phyloP scores from a whole-genome alignment of 2,329 filamentous ascomycete species.

The Xylaria arbuscula region DNA sequence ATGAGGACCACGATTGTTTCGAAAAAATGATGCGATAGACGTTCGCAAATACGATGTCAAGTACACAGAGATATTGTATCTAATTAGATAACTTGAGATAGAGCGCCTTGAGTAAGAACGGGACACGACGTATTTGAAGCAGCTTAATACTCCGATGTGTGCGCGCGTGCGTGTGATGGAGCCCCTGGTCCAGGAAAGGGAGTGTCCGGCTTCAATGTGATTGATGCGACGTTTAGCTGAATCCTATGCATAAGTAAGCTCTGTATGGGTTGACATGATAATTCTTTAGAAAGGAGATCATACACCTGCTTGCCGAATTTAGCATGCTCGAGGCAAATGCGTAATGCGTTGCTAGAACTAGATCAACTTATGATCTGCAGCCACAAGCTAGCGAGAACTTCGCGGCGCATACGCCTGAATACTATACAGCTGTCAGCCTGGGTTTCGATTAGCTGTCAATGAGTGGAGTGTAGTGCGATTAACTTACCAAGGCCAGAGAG shows the following conservation, averaged over 20 bases:
- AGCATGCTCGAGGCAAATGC: slow-evolving; percentile 39
- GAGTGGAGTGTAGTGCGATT: slow-evolving; percentile 29
- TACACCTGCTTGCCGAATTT: slow-evolving; percentile 27
- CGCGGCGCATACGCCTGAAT: slow-evolving; percentile 1
- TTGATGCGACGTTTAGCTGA: slow-evolving; percentile 48
- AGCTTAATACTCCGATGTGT: slow-evolving; percentile 39
- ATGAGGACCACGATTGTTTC: slow-evolving; percentile 32
- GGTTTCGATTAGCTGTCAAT: slow-evolving; percentile 17
- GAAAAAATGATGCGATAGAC: slow-evolving; percentile 42
- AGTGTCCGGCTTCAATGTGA: slow-evolving; percentile 54
- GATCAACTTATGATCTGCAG: background rate
- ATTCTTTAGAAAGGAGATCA: slow-evolving; percentile 28
- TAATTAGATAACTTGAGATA: slow-evolving; percentile 43
- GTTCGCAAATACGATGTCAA: slow-evolving; percentile 41
- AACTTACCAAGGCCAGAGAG: slow-evolving; percentile 5
- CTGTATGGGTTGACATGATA: slow-evolving; percentile 30
- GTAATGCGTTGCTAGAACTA: background rate
- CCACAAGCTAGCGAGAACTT: background rate
- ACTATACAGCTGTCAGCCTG: slow-evolving; percentile 14
- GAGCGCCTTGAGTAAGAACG: slow-evolving; percentile 40
- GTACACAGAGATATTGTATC: slow-evolving; percentile 29
- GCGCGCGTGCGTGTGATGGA: slow-evolving; percentile 45
- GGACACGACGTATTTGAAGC: slow-evolving; percentile 47
- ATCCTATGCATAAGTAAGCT: slow-evolving; percentile 48
- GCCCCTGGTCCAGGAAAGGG: slow-evolving; percentile 51